phyloP scores from a whole-genome alignment of 352 stramenopile species.

The Pythium scleroteichum region DNA sequence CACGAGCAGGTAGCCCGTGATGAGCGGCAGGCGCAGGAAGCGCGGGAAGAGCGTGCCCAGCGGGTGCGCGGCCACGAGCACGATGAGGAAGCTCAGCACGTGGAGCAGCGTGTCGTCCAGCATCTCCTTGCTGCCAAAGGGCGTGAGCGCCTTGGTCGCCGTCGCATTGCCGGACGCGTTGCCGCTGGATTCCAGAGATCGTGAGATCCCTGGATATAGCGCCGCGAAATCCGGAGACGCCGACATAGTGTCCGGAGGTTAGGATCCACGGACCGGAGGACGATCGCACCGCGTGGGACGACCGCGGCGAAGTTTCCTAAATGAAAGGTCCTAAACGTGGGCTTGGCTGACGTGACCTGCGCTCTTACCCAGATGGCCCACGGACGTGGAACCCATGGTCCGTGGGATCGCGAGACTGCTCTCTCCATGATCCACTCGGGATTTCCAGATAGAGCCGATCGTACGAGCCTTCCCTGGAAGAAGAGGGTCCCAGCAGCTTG shows the following conservation, averaged over 20 bases:
- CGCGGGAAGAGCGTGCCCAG: slow-evolving; percentile 60
- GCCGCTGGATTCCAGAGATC: neutral
- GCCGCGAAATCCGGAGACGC: neutral
- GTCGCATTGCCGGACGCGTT: slow-evolving; percentile 1
- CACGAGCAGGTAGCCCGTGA: slow-evolving; percentile 66
- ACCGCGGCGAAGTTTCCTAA: no score
- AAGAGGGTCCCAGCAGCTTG: no score
- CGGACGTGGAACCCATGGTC: no score
- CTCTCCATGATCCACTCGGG: no score
- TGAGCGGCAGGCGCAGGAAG: slow-evolving; percentile 57
- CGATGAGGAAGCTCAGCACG: slow-evolving; percentile 51
- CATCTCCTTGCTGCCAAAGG: slow-evolving; percentile 44
- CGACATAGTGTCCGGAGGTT: neutral
- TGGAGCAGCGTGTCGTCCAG: slow-evolving; percentile 50
- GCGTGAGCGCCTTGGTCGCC: slow-evolving; percentile 20
- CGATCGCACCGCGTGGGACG: neutral
- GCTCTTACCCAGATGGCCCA: no score
- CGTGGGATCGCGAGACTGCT: no score
- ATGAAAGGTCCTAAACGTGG: no score
- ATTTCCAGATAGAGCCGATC: no score
- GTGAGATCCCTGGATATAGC: slow-evolving; percentile 4
- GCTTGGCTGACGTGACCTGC: no score
- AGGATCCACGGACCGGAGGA: neutral
- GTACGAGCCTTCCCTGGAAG: no score
- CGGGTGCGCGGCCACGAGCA: slow-evolving; percentile 55